A percentile compares a stretch with the other conserved stretches of the same genome.
phyloP scores from a whole-genome alignment of 768 basidiomycete genomes.

The Boletus rubescentipes region DNA sequence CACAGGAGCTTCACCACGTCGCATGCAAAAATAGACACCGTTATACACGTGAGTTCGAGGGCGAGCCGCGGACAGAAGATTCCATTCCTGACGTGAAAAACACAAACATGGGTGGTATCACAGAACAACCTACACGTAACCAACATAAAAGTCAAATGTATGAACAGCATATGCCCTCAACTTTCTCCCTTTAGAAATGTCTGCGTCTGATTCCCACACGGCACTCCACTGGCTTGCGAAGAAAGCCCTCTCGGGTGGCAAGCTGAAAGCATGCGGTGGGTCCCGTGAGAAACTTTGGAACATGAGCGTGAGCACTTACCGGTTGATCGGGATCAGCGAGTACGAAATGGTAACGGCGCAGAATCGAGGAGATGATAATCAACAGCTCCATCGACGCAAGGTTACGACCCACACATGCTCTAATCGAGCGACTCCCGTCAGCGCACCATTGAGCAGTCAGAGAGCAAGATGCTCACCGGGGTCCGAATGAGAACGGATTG shows the following conservation, averaged over 20 bases:
- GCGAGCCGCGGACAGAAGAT: background rate
- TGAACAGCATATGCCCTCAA: background rate
- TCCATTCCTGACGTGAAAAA: background rate
- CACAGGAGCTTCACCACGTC: background rate
- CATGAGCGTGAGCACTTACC: constrained; percentile 38
- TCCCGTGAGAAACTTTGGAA: constrained; percentile 4
- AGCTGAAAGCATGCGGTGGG: constrained; percentile 42
- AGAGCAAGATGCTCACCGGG: constrained; percentile 45
- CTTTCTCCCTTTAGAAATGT: constrained; percentile 29
- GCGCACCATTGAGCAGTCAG: background rate
- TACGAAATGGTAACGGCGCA: constrained; percentile 74
- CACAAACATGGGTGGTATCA: background rate
- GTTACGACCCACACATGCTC: constrained; percentile 84
- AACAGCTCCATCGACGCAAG: constrained; percentile 76
- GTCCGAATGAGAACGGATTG: constrained; percentile 85
- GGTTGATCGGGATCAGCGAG: constrained; percentile 56
- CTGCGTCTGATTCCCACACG: constrained; percentile 71
- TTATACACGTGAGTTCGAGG: background rate
- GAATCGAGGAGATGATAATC: constrained; percentile 78
- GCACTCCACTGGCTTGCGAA: constrained; percentile 79
- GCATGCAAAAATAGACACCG: constrained; percentile 19
- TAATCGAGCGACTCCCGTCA: constrained; percentile 23
- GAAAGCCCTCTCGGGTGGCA: constrained; percentile 79
- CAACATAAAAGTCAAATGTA: background rate
- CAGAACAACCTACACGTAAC: background rate